Conservation (phyloP, 2,329 filamentous ascomycete species). For the Alternaria infectoria region DNA sequence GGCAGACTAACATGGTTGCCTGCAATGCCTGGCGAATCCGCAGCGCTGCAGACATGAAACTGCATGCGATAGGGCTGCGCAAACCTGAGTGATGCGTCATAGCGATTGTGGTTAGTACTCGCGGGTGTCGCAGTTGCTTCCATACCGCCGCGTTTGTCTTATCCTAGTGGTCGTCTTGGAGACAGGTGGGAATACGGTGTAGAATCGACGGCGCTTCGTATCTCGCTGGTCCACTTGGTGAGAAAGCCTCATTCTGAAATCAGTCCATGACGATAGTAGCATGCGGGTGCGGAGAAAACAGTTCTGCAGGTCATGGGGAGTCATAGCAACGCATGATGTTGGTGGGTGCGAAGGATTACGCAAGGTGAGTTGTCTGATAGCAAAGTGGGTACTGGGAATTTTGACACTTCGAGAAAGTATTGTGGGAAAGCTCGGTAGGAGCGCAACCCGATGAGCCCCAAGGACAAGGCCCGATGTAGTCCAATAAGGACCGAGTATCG, state of each 20-base stretch:
- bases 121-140: slow-evolving; percentile 3
- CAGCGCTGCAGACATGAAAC: slow-evolving; percentile 25
- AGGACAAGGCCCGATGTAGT: slow-evolving; percentile 25
- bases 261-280: slow-evolving; percentile 7
- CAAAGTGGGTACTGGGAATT: slow-evolving; percentile 32
- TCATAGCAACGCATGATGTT: slow-evolving; percentile 32
- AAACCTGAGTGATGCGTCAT: slow-evolving; percentile 38
- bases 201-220: slow-evolving; percentile 2
- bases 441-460: slow-evolving; percentile 24
- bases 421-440: slow-evolving; percentile 40
- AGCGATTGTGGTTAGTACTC: slow-evolving; percentile 12
- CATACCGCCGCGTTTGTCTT: not conserved
- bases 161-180: slow-evolving; percentile 6
- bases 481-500: slow-evolving; percentile 37
- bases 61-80: slow-evolving; percentile 38
- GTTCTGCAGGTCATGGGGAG: slow-evolving; percentile 29
- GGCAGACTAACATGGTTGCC: slow-evolving; percentile 42
- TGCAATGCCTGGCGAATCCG: slow-evolving; percentile 26
- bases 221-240: not conserved
- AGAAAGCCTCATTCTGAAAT: slow-evolving; percentile 1
- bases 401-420: slow-evolving; percentile 28
- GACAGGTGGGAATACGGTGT: not conserved
- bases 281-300: slow-evolving; percentile 38
- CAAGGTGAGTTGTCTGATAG: slow-evolving; percentile 49
- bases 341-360: slow-evolving; percentile 34